A percentile compares a stretch with the other conserved stretches of the same genome.
These are phyloP conservation scores for Speleostelium caveatum DNA, from an alignment of 78 protist genomes.

Conservation along the genomic window DNA sequence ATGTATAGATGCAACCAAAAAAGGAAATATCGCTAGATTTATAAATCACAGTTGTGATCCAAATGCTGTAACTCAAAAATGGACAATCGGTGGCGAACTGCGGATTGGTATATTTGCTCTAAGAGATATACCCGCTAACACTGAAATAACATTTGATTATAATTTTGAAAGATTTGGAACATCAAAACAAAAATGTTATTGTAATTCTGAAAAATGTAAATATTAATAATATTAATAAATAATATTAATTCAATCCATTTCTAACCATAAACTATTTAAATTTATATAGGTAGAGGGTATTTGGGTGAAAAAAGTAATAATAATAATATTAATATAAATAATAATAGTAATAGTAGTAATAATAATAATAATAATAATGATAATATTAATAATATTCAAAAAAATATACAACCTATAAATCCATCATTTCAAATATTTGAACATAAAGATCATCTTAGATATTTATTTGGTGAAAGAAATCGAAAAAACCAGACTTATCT, in stretches of 20 bases:
- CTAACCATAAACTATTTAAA: neutral
- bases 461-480: neutral
- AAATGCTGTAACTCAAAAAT: slow-evolving; percentile 87
- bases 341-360: too few relatives aligned
- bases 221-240: slow-evolving; percentile 8
- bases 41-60: slow-evolving; percentile 90
- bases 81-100: slow-evolving; percentile 84
- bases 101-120: slow-evolving; percentile 89
- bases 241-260: neutral
- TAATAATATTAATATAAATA: too few relatives aligned
- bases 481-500: neutral
- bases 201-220: slow-evolving; percentile 68
- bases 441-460: slow-evolving; percentile 7
- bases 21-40: slow-evolving; percentile 85
- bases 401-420: too few relatives aligned
- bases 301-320: too few relatives aligned
- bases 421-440: neutral
- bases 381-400: too few relatives aligned
- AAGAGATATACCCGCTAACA: slow-evolving; percentile 38
- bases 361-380: too few relatives aligned
- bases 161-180: slow-evolving; percentile 85
- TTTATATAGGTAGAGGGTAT: too few relatives aligned
- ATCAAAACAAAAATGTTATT: slow-evolving; percentile 72
- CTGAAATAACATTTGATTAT: slow-evolving; percentile 91
- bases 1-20: slow-evolving; percentile 81